A percentile compares a stretch with the other conserved stretches of the same genome.
Evolutionary conservation across 257 asterid genomes (phyloP).

Genomic region (Solanum piurae): DNA sequence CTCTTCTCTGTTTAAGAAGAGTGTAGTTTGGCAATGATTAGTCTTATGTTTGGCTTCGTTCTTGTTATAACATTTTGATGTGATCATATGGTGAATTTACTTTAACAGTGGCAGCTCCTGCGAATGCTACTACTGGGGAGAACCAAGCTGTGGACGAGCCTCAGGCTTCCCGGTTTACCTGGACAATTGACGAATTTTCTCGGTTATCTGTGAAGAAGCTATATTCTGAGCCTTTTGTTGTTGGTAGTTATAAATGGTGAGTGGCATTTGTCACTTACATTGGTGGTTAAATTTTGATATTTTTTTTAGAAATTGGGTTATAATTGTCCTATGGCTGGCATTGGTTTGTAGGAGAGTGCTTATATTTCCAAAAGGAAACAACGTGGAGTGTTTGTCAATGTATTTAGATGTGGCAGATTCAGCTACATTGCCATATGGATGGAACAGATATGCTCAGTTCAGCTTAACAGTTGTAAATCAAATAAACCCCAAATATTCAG

Average conservation of each 20-base stretch:
- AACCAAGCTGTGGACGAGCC: conserved; percentile 85
- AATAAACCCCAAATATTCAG: conserved; percentile 44
- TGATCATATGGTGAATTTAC: neutral
- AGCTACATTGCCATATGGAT: conserved; percentile 65
- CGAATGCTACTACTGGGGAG: conserved; percentile 61
- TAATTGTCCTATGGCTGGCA: neutral
- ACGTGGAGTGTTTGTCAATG: conserved; percentile 81
- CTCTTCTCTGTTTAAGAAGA: neutral
- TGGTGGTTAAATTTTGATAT: neutral
- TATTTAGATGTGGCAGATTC: conserved; percentile 92
- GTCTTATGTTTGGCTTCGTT: neutral
- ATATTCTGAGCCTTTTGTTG: conserved; percentile 70
- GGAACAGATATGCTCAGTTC: conserved; percentile 92
- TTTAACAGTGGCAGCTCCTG: conserved; percentile 41
- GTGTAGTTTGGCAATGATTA: neutral
- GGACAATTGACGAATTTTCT: conserved; percentile 76
- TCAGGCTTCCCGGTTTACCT: conserved; percentile 69
- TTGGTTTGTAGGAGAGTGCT: conserved; percentile 74
- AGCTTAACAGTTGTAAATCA: conserved; percentile 87
- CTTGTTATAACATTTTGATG: neutral
- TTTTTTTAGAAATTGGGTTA: neutral
- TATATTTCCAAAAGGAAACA: conserved; percentile 88
- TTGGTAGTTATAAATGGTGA: conserved; percentile 87
- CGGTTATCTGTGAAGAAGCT: conserved; percentile 65
- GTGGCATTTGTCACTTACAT: neutral